Conservation (phyloP, 768 basidiomycete genomes). For the Naganishia kalamii region DNA sequence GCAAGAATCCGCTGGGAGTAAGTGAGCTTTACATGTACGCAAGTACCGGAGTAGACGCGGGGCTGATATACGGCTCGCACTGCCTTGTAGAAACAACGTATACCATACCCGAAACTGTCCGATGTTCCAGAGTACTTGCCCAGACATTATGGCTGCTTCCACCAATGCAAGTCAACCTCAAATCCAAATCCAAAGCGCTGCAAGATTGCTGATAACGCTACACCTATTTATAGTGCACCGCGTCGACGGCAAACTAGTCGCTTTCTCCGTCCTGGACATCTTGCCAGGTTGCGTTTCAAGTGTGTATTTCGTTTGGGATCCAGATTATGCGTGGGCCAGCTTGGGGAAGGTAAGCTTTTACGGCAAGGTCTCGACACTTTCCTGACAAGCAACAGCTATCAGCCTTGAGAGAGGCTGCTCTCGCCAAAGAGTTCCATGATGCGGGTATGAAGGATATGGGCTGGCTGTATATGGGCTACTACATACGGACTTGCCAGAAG, state of each 20-base stretch:
- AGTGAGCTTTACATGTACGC: slow-evolving; percentile 30
- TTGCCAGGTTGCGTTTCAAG: slow-evolving; percentile 73
- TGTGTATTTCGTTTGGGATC: slow-evolving; percentile 85
- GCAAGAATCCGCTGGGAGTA: slow-evolving; percentile 68
- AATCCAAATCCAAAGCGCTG: background rate
- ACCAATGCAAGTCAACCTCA: slow-evolving; percentile 57
- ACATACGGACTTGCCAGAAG: slow-evolving; percentile 84
- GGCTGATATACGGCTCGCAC: background rate
- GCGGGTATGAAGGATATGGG: slow-evolving; percentile 62
- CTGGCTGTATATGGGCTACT: slow-evolving; percentile 87
- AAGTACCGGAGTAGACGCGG: background rate
- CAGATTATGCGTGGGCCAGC: slow-evolving; percentile 46
- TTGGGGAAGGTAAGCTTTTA: slow-evolving; percentile 38
- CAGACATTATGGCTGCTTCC: slow-evolving; percentile 78
- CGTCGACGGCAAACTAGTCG: slow-evolving; percentile 73
- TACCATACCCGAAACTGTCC: background rate
- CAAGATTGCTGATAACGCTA: background rate
- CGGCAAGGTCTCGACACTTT: background rate
- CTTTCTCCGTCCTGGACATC: slow-evolving; percentile 82
- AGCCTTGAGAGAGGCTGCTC: slow-evolving; percentile 69
- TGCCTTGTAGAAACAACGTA: background rate
- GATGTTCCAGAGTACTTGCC: slow-evolving; percentile 58
- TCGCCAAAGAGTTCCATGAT: slow-evolving; percentile 67
- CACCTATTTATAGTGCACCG: slow-evolving; percentile 52
- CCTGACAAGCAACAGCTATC: slow-evolving; percentile 56